Conservation (phyloP, 2,329 filamentous ascomycete genomes). For the Plenodomus biglobosus region DNA sequence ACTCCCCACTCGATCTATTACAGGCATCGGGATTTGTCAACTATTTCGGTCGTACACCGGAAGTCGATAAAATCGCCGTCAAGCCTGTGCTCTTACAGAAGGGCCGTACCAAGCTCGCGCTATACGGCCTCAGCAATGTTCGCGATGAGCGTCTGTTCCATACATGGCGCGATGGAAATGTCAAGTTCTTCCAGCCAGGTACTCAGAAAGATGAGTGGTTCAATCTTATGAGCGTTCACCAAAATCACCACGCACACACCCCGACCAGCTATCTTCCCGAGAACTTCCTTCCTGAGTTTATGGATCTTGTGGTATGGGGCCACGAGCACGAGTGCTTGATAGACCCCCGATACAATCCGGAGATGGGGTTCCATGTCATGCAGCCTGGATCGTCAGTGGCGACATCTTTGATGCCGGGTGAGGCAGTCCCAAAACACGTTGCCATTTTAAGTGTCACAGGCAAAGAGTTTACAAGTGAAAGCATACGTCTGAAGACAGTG, state of each 20-base stretch:
- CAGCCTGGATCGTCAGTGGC: slow-evolving; percentile 96
- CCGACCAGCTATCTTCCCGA: slow-evolving; percentile 94
- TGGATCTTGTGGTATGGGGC: slow-evolving; percentile 93
- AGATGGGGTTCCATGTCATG: slow-evolving; percentile 93
- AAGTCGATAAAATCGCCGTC: slow-evolving; percentile 89
- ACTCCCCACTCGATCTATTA: slow-evolving; percentile 85
- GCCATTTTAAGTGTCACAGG: slow-evolving; percentile 82
- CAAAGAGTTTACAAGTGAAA: slow-evolving; percentile 75
- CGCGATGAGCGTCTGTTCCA: slow-evolving; percentile 92
- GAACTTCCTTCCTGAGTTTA: slow-evolving; percentile 84
- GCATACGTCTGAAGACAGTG: slow-evolving; percentile 82
- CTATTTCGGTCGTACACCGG: slow-evolving; percentile 89
- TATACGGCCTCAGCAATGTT: slow-evolving; percentile 95
- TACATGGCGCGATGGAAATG: slow-evolving; percentile 88
- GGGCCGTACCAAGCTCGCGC: slow-evolving; percentile 83
- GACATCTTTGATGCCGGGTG: slow-evolving; percentile 85
- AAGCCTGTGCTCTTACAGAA: slow-evolving; percentile 94
- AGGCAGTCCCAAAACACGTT: slow-evolving; percentile 89
- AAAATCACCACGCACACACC: slow-evolving; percentile 92
- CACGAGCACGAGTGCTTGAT: slow-evolving; percentile 97
- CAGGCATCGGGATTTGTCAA: slow-evolving; percentile 91
- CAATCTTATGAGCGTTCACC: slow-evolving; percentile 91
- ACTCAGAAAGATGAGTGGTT: slow-evolving; percentile 89
- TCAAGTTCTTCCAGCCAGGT: slow-evolving; percentile 87
- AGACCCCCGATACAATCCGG: slow-evolving; percentile 77